Evolutionary conservation across 345 rosid species (phyloP).

Genomic region (Turritis glabra): DNA sequence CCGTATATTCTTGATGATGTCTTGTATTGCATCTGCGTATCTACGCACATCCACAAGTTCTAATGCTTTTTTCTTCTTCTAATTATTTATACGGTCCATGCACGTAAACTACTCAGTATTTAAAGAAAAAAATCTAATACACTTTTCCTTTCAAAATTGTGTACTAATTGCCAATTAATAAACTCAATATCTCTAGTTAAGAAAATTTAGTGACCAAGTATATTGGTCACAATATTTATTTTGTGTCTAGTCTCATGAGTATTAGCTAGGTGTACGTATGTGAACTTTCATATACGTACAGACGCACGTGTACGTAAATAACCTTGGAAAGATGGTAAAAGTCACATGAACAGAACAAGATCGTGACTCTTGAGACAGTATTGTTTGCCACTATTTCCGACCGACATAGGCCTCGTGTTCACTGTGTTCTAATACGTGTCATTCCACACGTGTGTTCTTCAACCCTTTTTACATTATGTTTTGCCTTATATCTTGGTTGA

Average conservation of each 20-base stretch:
- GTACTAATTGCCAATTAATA: not conserved
- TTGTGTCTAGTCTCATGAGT: not conserved
- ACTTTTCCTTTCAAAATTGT: not conserved
- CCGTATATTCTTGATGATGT: not conserved
- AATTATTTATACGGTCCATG: not conserved
- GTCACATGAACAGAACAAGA: conserved; percentile 35
- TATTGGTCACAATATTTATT: not conserved
- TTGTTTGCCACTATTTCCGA: conserved; percentile 32
- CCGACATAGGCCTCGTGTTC: conserved; percentile 35
- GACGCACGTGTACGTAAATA: conserved; percentile 38
- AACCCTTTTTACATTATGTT: not conserved
- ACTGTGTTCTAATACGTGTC: conserved; percentile 28
- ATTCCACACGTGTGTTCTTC: conserved; percentile 26
- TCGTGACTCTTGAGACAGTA: conserved; percentile 26
- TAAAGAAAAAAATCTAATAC: not conserved
- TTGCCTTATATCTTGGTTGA: not conserved
- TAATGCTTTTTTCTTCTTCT: not conserved
- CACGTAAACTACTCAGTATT: not conserved
- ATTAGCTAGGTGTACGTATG: not conserved
- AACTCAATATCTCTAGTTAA: not conserved
- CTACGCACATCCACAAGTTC: not conserved
- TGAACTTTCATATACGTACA: conserved; percentile 15
- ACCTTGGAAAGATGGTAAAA: conserved; percentile 34
- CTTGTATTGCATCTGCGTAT: not conserved
- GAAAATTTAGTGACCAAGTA: not conserved